These are phyloP conservation scores for Colletotrichum salicis DNA, from an alignment of 2,329 filamentous ascomycete species.

Conservation along the genomic window DNA sequence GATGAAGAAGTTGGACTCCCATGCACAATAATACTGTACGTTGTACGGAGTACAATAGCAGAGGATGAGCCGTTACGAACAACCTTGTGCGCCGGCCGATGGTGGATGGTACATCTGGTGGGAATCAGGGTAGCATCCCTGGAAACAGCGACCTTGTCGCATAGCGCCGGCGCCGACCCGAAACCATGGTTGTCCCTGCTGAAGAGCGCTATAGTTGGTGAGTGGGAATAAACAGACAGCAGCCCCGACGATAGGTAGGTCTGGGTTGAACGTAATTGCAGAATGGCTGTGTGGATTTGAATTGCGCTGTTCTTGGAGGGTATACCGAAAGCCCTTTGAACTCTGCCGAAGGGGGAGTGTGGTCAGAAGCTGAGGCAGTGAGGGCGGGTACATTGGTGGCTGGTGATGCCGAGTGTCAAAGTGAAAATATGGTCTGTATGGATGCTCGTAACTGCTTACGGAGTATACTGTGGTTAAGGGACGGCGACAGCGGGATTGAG, in stretches of 20 bases:
- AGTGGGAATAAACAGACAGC: conserved; percentile 3
- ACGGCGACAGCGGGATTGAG: too few relatives aligned
- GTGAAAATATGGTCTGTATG: too few relatives aligned
- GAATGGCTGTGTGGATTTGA: neutral
- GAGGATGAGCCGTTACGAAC: neutral
- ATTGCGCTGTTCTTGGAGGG: neutral
- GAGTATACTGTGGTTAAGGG: too few relatives aligned
- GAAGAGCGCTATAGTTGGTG: conserved; percentile 1
- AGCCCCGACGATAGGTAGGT: neutral
- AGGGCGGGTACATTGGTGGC: neutral
- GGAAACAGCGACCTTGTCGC: conserved; percentile 3
- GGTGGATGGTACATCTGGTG: neutral
- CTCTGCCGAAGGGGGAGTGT: neutral
- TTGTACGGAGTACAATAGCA: neutral
- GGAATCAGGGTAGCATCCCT: conserved; percentile 18
- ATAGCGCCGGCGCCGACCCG: conserved; percentile 18
- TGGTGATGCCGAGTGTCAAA: neutral
- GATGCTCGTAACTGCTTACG: too few relatives aligned
- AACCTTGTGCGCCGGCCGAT: neutral
- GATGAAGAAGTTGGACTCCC: neutral
- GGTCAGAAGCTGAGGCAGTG: neutral
- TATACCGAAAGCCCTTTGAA: neutral
- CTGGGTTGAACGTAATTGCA: neutral
- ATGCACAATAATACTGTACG: neutral
- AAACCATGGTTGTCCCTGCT: conserved; percentile 19